Conservation (phyloP, 2,329 filamentous ascomycete species). For the Camptophora hylomeconis region DNA sequence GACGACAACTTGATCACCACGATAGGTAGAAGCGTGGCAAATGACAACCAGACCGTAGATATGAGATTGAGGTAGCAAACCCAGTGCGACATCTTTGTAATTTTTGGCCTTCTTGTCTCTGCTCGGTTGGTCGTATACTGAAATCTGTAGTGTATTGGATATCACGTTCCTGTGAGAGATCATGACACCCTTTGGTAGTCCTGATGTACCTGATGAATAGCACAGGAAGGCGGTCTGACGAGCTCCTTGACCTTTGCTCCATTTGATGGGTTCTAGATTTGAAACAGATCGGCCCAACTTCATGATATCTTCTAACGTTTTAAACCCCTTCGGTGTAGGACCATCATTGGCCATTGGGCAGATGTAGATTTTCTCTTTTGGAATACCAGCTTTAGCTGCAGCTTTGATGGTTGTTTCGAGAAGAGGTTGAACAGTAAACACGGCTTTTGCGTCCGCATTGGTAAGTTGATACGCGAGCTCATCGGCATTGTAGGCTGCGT, state of each 20-base stretch:
- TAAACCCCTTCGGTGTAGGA: constrained; percentile 29
- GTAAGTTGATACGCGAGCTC: constrained; percentile 63
- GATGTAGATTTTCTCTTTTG: constrained; percentile 53
- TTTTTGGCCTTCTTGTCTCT: constrained; percentile 29
- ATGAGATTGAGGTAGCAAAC: constrained; percentile 67
- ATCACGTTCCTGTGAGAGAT: constrained; percentile 71
- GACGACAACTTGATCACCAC: constrained; percentile 61
- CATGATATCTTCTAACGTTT: constrained; percentile 55
- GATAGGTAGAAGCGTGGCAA: constrained; percentile 50
- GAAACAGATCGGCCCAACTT: constrained; percentile 40
- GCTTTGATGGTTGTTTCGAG: constrained; percentile 52
- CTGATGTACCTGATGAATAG: constrained; percentile 70
- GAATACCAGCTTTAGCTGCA: constrained; percentile 49
- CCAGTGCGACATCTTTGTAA: constrained; percentile 44
- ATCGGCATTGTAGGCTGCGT: constrained; percentile 56
- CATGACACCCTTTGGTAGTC: constrained; percentile 73
- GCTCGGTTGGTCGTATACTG: constrained; percentile 33
- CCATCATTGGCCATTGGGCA: constrained; percentile 45
- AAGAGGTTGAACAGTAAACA: constrained; percentile 60
- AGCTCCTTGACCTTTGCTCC: constrained; percentile 30
- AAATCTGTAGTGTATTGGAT: constrained; percentile 56
- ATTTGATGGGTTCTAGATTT: constrained; percentile 26
- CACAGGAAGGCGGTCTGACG: constrained; percentile 63
- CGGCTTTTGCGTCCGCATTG: constrained; percentile 52
- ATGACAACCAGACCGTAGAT: constrained; percentile 69